These are phyloP conservation scores for Suillus bovinus DNA, from an alignment of 768 basidiomycete species.

Conservation along the genomic window DNA sequence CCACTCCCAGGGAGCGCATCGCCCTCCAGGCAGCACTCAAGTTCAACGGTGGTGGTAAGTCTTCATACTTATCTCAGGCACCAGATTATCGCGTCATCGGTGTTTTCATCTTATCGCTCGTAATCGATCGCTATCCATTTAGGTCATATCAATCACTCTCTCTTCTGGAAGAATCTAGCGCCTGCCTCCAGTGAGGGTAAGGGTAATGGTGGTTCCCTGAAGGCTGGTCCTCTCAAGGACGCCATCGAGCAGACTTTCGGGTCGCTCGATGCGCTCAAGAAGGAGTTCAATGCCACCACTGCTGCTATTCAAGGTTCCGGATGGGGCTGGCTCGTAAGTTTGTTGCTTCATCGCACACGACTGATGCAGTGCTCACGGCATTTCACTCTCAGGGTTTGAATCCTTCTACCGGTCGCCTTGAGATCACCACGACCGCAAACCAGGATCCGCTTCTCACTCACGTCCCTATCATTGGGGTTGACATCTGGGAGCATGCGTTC, in stretches of 20 bases:
- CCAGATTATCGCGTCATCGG: background rate
- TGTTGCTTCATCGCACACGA: background rate
- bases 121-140: constrained; percentile 22
- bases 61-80: background rate
- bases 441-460: constrained; percentile 87
- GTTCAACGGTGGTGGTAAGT: constrained; percentile 94
- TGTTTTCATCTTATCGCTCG: constrained; percentile 18
- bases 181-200: constrained; percentile 53
- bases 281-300: constrained; percentile 83
- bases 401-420: constrained; percentile 65
- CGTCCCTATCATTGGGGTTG: constrained; percentile 86
- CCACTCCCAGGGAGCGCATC: constrained; percentile 77
- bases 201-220: constrained; percentile 60
- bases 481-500: constrained; percentile 96
- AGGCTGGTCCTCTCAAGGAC: constrained; percentile 62
- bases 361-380: constrained; percentile 4
- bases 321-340: constrained; percentile 94
- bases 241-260: constrained; percentile 69
- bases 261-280: constrained; percentile 67
- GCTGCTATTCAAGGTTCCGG: constrained; percentile 90
- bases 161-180: constrained; percentile 95
- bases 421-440: constrained; percentile 90
- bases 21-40: constrained; percentile 88
- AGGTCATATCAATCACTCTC: constrained; percentile 93
- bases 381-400: constrained; percentile 59